A percentile compares a stretch with the other conserved stretches of the same genome.
Conservation (phyloP, 129 eudicot species). For the Flaveria robusta region DNA sequence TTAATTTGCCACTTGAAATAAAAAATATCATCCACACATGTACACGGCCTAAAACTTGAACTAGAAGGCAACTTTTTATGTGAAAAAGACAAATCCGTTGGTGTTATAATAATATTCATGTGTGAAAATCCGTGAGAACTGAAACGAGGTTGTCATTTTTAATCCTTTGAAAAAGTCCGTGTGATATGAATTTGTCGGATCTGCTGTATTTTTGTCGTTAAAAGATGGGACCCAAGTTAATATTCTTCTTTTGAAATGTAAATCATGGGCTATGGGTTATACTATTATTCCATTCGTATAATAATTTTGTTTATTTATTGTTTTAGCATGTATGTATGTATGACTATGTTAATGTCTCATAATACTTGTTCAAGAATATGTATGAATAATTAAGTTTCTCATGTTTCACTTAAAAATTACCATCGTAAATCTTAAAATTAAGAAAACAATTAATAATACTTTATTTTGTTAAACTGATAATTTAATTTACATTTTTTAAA, state of each 20-base stretch:
- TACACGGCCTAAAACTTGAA: neutral
- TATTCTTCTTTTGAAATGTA: neutral
- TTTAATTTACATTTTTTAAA: no score
- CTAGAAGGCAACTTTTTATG: neutral
- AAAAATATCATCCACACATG: neutral
- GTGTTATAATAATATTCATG: conserved; percentile 7
- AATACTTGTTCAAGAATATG: no score
- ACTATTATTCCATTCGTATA: no score
- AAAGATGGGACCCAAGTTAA: neutral
- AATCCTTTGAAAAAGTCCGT: conserved; percentile 2
- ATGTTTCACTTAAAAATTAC: no score
- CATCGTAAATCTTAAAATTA: no score
- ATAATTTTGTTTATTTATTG: no score
- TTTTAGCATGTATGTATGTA: no score
- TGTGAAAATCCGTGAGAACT: conserved; percentile 13
- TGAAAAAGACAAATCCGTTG: neutral
- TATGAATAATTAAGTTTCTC: no score
- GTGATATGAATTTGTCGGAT: neutral
- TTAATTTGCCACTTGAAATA: conserved; percentile 6
- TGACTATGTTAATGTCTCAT: no score
- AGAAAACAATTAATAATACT: no score
- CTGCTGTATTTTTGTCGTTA: neutral
- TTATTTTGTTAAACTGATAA: no score
- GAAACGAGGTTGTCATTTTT: neutral
- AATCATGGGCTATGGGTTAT: neutral